Base-by-base conservation (phyloP, 371 early-diverging fungal species). In the Smittium culicis region DNA sequence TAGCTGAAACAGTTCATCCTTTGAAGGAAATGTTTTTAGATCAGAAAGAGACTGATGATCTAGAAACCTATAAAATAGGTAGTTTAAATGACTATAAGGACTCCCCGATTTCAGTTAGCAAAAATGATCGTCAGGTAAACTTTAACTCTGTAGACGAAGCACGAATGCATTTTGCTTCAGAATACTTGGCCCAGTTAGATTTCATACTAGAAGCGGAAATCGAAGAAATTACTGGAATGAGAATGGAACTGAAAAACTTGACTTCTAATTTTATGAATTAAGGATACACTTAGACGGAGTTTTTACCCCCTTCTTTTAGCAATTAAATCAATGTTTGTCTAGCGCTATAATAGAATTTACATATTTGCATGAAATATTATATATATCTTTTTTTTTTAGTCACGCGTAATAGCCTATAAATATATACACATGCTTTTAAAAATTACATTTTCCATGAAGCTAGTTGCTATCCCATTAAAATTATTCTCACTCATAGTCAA, bases 121-220 rank as follows among this genome's bases (percentile, higher is more conserved):
- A 71, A 54, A 67, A 71, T 69, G 71, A 71, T 61, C 67, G 69
- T 31, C 72, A 66, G n/a, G 54, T 69, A 34, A 55, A 54, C 56
- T 74, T 74, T 67, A 70, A 74, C 54, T 67, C 66, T 30, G 71
- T 70, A 8, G 73, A 70, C 25, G 62, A 68, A 55, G 72, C 69
- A 54, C 67, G 68, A 64, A 66, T 66, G 68, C 56, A 72, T 20
- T 70, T 69, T 69, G 73, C 70, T 14, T 68, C 71, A 35, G 72
- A 71, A 64, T 86, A 84, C 64, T 70, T 84, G 20, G 72, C 73
- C 64, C 79, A 82, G 68, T 68, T 86, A 64, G 83, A 83, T 64
- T 76, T 64, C 35, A 69, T 86, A 27, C 70, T 86, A 76, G 75
- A 73, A n/a, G 69, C 72, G 31, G 83, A 84, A 73, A 70, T 78